Percentiles rank a stretch among this genome's conserved stretches.
phyloP scores from a whole-genome alignment of 768 basidiomycete genomes.

The Pleurotus pulmonarius region DNA sequence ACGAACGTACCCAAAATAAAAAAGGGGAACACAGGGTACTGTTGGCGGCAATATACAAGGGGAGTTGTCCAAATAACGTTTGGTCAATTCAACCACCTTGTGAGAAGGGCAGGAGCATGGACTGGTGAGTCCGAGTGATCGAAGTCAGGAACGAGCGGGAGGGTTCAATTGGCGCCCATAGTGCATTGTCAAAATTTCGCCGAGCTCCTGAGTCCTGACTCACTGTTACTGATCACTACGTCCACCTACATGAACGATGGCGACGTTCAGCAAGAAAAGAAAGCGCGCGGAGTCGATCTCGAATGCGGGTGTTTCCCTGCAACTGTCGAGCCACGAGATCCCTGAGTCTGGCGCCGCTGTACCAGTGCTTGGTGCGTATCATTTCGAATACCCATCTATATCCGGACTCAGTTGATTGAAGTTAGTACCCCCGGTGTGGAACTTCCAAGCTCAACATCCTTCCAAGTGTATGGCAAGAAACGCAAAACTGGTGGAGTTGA shows the following conservation, averaged over 20 bases:
- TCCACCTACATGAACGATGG: slow-evolving; percentile 3
- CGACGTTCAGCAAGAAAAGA: slow-evolving; percentile 37
- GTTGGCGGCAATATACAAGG: too few species aligned
- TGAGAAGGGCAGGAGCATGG: too few species aligned
- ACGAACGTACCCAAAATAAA: too few species aligned
- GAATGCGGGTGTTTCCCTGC: slow-evolving; percentile 8
- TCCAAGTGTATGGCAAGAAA: slow-evolving; percentile 55
- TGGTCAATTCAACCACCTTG: too few species aligned
- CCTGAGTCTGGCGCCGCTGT: slow-evolving; percentile 7
- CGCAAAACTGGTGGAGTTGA: slow-evolving; percentile 21
- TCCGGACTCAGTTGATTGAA: slow-evolving; percentile 18
- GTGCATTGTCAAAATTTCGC: too few species aligned
- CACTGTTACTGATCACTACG: too few species aligned
- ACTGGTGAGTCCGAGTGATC: too few species aligned
- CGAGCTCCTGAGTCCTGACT: too few species aligned
- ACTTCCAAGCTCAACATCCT: slow-evolving; percentile 54
- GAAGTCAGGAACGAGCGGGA: too few species aligned
- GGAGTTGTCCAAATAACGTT: too few species aligned
- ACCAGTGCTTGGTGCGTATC: slow-evolving; percentile 11
- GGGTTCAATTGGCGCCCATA: neutral
- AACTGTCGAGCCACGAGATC: slow-evolving; percentile 3
- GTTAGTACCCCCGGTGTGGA: slow-evolving; percentile 65
- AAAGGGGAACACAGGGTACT: too few species aligned
- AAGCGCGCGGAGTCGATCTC: slow-evolving; percentile 24
- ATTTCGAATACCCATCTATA: neutral